Base-by-base conservation (phyloP, 805 yeast genomes). In the Wickerhamomyces sydowiorum region DNA sequence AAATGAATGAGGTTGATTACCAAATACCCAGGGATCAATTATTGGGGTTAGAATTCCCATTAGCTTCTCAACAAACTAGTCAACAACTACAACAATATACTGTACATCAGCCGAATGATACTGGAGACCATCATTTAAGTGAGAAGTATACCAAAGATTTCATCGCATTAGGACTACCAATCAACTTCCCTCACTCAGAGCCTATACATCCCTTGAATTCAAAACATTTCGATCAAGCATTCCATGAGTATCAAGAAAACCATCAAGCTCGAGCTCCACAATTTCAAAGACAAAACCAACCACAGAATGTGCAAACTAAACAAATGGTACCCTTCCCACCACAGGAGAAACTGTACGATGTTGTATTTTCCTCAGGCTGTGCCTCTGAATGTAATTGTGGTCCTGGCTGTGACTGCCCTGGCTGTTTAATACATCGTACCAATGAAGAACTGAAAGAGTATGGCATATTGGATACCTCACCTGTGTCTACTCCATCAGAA, bases 321-420 rank as follows among this genome's bases (percentile, higher is more conserved):
- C 36, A 22, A 17, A 36, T 5, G 21, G 22, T 23, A 33, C 45
- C 18, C 12, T 34, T 19, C 2, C 28, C 17, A 7, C 31, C 36
- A 13, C 39, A 27, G n/a, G 20, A 23, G 28, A 35, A 40, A 17
- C 33, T 48, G 4, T 55, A 44, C 30, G 55, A 55, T 23, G 47
- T 55, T 45, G 41, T 54, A 12, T 18, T 46, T 4, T 30, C 54
- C 1, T 43, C 45, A 9, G 60, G 58, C 6, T 57, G 61, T 38
- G 46, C 57, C 5, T 46, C 38, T 8, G 53, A 47, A 34, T 57
- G 61, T 49, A 20, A 44, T 10, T 57, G 61, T 54, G 60, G 59
- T 1, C 48, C 50, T 4, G 41, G 43, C 3, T 57, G 61, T 44
- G 17, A 41, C 0, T 57, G 61, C 41, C 55, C 51, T 13, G 55